A percentile compares a stretch with the other conserved stretches of the same genome.
Conservation (phyloP, 352 stramenopile genomes). For the Pythium insidiosum region DNA sequence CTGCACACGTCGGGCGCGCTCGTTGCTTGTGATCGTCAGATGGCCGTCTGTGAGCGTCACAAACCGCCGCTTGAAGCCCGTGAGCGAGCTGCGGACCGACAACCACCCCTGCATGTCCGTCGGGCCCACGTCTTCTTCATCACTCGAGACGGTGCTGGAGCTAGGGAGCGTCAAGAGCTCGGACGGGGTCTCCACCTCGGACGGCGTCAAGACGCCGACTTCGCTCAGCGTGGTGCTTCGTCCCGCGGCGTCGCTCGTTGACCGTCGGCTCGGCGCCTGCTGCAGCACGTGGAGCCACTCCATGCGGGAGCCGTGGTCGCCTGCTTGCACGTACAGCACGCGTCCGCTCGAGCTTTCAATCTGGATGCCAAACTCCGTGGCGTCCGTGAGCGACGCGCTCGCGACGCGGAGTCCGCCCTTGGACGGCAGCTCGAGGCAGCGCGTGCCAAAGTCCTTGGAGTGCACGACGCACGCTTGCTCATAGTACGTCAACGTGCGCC, state of each 20-base stretch:
- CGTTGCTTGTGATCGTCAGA: conserved; percentile 24
- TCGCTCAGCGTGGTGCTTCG: too few relatives aligned
- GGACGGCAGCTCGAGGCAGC: conserved; percentile 49
- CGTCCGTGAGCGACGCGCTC: conserved; percentile 25
- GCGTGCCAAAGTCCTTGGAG: conserved; percentile 39
- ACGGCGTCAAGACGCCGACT: conserved; percentile 1
- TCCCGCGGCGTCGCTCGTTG: conserved; percentile 18
- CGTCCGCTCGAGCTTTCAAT: conserved; percentile 57
- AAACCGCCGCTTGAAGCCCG: conserved; percentile 48
- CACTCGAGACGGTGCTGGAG: conserved; percentile 39
- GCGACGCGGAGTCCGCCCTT: conserved; percentile 47
- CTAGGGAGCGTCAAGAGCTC: too few relatives aligned
- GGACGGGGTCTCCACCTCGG: neutral
- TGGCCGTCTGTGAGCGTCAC: conserved; percentile 36
- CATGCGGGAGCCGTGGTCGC: conserved; percentile 27
- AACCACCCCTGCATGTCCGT: conserved; percentile 41
- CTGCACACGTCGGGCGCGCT: conserved; percentile 20
- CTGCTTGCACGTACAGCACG: conserved; percentile 47
- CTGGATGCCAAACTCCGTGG: conserved; percentile 48
- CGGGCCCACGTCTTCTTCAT: conserved; percentile 18
- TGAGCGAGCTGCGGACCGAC: conserved; percentile 26
- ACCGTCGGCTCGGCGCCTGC: too few relatives aligned
- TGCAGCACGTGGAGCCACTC: conserved; percentile 55
- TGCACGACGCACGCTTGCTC: conserved; percentile 65
- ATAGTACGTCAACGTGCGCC: conserved; percentile 61